phyloP scores from a whole-genome alignment of 257 asterid genomes.

The Rauvolfia tetraphylla region DNA sequence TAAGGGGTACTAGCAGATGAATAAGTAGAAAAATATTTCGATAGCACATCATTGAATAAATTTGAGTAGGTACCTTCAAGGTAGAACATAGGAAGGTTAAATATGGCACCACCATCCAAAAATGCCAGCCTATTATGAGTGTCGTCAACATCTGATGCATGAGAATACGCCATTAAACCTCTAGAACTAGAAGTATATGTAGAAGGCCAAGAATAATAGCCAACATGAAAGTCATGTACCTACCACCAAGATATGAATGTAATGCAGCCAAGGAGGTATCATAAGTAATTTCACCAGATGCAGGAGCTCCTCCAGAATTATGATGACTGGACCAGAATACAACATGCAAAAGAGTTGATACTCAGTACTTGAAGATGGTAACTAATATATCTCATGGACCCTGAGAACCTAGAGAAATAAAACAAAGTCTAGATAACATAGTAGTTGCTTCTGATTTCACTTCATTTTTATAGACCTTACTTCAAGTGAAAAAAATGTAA shows the following conservation, averaged over 20 bases:
- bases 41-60: background rate
- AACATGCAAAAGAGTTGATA: constrained; percentile 15
- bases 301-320: constrained; percentile 53
- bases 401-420: background rate
- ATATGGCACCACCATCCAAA: constrained; percentile 81
- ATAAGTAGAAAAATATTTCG: background rate
- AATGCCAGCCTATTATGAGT: constrained; percentile 71
- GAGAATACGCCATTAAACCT: constrained; percentile 17
- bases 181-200: constrained; percentile 8
- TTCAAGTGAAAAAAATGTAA: background rate
- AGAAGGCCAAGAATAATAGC: background rate
- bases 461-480: background rate
- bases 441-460: too few species aligned
- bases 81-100: constrained; percentile 66
- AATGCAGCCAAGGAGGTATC: constrained; percentile 76
- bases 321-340: constrained; percentile 31
- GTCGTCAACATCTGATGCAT: constrained; percentile 73
- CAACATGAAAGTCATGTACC: constrained; percentile 9
- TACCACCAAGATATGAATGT: constrained; percentile 95
- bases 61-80: constrained; percentile 57
- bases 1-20: background rate
- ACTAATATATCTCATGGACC: background rate
- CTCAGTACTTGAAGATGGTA: background rate
- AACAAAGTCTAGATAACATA: background rate
- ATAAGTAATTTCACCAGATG: constrained; percentile 60